These are phyloP conservation scores for Kappamyces sp. DNA, from an alignment of 192 early-diverging fungal species.

Conservation along the genomic window DNA sequence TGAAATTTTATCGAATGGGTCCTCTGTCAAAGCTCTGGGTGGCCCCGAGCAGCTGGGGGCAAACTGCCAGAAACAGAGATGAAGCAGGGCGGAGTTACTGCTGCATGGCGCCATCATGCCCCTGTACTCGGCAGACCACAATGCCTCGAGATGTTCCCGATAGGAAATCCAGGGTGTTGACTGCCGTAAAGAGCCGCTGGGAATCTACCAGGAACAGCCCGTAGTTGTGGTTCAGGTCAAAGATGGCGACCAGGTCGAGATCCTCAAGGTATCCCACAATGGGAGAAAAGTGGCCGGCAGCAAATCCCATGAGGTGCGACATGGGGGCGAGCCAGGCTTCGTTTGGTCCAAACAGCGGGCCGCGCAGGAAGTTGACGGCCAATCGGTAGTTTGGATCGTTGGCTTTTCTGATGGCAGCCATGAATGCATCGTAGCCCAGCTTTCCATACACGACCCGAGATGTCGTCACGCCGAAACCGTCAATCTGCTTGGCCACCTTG, in stretches of 20 bases:
- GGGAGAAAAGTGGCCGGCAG: slow-evolving; percentile 7
- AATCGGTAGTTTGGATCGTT: slow-evolving; percentile 6
- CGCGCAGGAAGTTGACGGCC: not conserved
- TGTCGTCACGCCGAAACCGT: not conserved
- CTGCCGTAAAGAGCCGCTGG: not conserved
- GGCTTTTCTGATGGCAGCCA: not conserved
- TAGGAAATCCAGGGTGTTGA: not conserved
- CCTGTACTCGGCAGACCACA: too few species aligned
- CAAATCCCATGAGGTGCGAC: not conserved
- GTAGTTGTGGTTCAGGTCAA: slow-evolving; percentile 10
- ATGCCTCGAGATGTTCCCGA: too few species aligned
- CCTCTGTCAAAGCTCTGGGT: too few species aligned
- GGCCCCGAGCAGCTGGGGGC: too few species aligned
- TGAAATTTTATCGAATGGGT: too few species aligned
- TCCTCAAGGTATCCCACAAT: slow-evolving; percentile 6
- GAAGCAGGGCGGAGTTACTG: too few species aligned
- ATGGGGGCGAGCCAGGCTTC: not conserved
- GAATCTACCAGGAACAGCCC: not conserved
- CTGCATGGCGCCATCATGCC: too few species aligned
- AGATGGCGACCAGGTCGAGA: slow-evolving; percentile 7
- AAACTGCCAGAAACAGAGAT: too few species aligned
- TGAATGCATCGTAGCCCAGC: slow-evolving; percentile 3
- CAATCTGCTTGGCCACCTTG: not conserved
- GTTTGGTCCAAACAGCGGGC: slow-evolving; percentile 1
- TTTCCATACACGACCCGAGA: not conserved